Evolutionary conservation across 176 grass and related monocot genomes (phyloP).

Genomic region (Oryza brachyantha): DNA sequence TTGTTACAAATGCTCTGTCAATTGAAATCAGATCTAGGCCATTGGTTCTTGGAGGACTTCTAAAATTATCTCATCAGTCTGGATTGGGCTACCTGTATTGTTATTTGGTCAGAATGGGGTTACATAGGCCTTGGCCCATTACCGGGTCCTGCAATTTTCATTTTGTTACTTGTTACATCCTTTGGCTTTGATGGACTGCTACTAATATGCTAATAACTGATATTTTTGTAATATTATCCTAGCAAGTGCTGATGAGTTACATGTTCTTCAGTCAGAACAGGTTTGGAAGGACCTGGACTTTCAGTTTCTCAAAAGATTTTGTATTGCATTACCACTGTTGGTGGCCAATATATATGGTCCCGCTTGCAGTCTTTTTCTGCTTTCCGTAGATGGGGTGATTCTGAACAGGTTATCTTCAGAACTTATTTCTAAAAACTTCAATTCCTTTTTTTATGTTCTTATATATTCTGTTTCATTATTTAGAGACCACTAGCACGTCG

Average conservation of each 20-base stretch:
- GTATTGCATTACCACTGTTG: conserved; percentile 82
- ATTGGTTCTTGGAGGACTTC: not conserved
- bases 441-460: not conserved
- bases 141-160: not conserved
- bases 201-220: not conserved
- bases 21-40: not conserved
- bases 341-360: conserved; percentile 84
- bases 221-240: not conserved
- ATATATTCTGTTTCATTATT: conserved; percentile 17
- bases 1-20: not conserved
- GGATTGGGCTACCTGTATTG: not conserved
- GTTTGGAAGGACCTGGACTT: conserved; percentile 85
- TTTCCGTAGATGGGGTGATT: conserved; percentile 94
- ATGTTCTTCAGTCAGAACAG: conserved; percentile 67
- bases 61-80: too few species aligned
- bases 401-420: conserved; percentile 62
- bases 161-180: not conserved
- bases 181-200: not conserved
- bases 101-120: not conserved
- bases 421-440: conserved; percentile 26
- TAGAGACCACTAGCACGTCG: conserved; percentile 76
- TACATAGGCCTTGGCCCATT: not conserved
- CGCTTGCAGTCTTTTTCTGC: conserved; percentile 89
- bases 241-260: conserved; percentile 13
- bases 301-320: conserved; percentile 88